Evolutionary conservation across 306 rosid genomes (phyloP), one percentile per base, ranked within the genome.

Genomic region (Oxytropis ochrocephala): DNA sequence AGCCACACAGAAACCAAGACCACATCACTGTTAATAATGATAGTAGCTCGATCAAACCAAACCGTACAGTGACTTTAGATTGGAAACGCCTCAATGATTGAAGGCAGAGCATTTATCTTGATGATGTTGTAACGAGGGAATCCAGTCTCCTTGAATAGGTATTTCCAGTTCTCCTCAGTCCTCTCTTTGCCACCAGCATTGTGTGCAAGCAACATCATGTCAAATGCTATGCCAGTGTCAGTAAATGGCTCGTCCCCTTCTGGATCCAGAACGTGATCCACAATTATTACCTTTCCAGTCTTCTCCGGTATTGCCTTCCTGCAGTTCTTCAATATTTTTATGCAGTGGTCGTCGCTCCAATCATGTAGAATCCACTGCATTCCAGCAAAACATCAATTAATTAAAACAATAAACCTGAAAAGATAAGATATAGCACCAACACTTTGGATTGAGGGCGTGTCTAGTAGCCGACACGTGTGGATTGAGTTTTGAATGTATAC

Each of bases 321-420:
- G 12, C 85, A 84, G 5, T 86, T 87, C 79, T 75, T 62, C 75
- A 85, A 44, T 2, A 87, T 85, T 72, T 67, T 65, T 7, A 83
- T 12, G 79, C 93, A 83, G 11, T 87, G 82, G 43, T 89, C 77
- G 53, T 88, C 95, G 8, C 85, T 81, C 95, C 95, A 86, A 29
- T 84, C 85, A 36, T 91, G 95, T 61, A 91, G 44, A 42, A 91
- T 67, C 91, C 87, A 81, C 96, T 87, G 64, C 51, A 75, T 36
- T 65, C 35, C 50, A 39, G 6, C 2, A 3, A 32, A 13, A 54
- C 12, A 51, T 51, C 11, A 19, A 0, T 1, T 51, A 19, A 13
- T 50, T 50, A 39, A 8, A 8, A 39, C 44, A 39, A 5, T 1
- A 39, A 39, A 39, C 11, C 8, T 2, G 2, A 39, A 39, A 39